A percentile compares a stretch with the other conserved stretches of the same genome.
phyloP scores from a whole-genome alignment of 305 asterid genomes.

The Caryopteris hybrid region DNA sequence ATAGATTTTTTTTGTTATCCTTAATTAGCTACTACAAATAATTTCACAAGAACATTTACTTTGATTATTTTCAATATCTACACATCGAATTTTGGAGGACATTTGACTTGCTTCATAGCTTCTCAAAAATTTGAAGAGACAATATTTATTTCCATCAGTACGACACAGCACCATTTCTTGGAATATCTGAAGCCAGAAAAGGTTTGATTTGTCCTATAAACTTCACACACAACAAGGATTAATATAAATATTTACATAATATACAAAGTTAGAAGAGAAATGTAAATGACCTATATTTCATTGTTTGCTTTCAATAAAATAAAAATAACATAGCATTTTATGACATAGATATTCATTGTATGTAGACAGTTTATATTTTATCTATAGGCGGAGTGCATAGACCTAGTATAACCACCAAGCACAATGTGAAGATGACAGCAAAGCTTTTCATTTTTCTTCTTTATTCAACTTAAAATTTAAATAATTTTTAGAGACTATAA shows the following conservation, averaged over 20 bases:
- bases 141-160: background rate
- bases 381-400: conserved; percentile 5
- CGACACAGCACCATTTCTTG: conserved; percentile 11
- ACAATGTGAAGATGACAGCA: background rate
- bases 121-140: background rate
- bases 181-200: conserved; percentile 14
- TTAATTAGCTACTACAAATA: background rate
- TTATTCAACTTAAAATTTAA: background rate
- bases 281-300: no score
- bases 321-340: background rate
- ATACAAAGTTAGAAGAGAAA: no score
- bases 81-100: conserved; percentile 14
- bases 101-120: background rate
- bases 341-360: background rate
- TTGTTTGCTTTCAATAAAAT: no score
- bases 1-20: no score
- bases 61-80: conserved; percentile 1
- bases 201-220: background rate
- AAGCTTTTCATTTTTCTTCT: background rate
- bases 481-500: no score
- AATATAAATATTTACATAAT: background rate
- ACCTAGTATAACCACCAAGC: background rate
- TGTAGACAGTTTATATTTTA: background rate
- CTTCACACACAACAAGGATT: background rate
- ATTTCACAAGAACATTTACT: conserved; percentile 18